Conservation (phyloP, 2,329 filamentous ascomycete genomes). For the Sphaerostilbella broomeana region DNA sequence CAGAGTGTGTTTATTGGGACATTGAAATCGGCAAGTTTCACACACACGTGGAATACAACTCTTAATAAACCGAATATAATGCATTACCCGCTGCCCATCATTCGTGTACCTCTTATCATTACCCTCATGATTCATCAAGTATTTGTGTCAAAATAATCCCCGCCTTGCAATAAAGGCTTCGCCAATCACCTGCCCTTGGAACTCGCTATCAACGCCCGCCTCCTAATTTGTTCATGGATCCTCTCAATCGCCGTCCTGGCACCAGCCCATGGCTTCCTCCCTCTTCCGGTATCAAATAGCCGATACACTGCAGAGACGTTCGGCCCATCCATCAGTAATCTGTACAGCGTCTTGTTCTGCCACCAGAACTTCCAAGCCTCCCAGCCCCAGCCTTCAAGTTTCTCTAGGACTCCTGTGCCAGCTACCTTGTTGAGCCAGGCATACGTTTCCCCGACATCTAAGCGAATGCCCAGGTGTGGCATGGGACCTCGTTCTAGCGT, state of each 20-base stretch:
- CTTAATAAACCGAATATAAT: too few relatives aligned
- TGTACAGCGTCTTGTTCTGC: constrained; percentile 34
- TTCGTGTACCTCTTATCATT: too few relatives aligned
- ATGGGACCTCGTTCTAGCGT: constrained; percentile 21
- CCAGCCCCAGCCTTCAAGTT: constrained; percentile 32
- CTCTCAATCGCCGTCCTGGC: constrained; percentile 27
- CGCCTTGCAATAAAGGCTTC: too few relatives aligned
- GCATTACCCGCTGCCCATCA: too few relatives aligned
- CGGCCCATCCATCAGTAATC: constrained; percentile 32
- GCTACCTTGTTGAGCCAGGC: constrained; percentile 35
- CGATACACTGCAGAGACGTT: constrained; percentile 35
- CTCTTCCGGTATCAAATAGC: constrained; percentile 33
- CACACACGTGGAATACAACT: too few relatives aligned
- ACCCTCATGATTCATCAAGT: too few relatives aligned
- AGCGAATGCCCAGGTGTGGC: constrained; percentile 21
- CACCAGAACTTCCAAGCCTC: constrained; percentile 39
- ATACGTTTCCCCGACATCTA: constrained; percentile 19
- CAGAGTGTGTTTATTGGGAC: too few relatives aligned
- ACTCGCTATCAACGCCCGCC: too few relatives aligned
- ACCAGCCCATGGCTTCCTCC: constrained; percentile 34
- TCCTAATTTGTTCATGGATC: constrained; percentile 22
- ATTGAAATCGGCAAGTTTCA: too few relatives aligned
- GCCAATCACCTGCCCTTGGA: too few relatives aligned
- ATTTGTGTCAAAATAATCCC: too few relatives aligned
- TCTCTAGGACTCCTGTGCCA: constrained; percentile 35